Evolutionary conservation across 2,329 filamentous ascomycete species (phyloP).

Genomic region (Ceratocystiopsis minuta): DNA sequence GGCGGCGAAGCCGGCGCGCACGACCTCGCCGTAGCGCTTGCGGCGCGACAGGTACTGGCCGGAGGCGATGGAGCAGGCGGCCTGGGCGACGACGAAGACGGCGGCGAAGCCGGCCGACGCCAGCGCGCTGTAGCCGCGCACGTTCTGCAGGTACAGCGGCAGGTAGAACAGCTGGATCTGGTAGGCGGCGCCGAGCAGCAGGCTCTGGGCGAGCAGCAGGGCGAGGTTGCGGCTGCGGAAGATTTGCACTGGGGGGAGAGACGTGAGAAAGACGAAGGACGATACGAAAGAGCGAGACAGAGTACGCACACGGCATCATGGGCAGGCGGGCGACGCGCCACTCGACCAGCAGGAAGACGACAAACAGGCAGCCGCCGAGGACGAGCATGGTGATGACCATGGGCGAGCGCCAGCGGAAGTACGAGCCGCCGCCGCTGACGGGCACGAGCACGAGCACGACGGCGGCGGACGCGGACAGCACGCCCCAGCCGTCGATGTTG

Average conservation of each 20-base stretch:
- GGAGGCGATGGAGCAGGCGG: constrained; percentile 13
- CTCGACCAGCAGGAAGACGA: constrained; percentile 7
- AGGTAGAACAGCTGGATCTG: constrained; percentile 9
- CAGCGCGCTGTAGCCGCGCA: constrained; percentile 13
- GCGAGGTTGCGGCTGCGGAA: constrained; percentile 5
- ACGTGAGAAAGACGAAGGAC: background rate
- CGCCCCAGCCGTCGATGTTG: constrained; percentile 41
- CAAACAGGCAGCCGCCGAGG: constrained; percentile 3
- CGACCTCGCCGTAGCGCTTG: constrained; percentile 14
- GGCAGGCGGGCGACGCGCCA: constrained; percentile 6
- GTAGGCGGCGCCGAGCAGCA: constrained; percentile 8
- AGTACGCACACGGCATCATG: constrained; percentile 7
- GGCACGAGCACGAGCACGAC: constrained; percentile 46
- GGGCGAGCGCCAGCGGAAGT: constrained; percentile 36
- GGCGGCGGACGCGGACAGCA: constrained; percentile 33
- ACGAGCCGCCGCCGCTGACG: constrained; percentile 37
- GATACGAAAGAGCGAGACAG: no score
- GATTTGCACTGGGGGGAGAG: constrained; percentile 2
- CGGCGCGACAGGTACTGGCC: constrained; percentile 16
- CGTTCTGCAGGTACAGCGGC: constrained; percentile 17
- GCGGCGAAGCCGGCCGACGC: constrained; percentile 15
- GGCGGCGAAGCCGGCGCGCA: constrained; percentile 16
- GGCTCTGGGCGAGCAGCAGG: constrained; percentile 6
- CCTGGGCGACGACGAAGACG: constrained; percentile 14
- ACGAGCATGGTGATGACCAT: constrained; percentile 42